Conservation (phyloP, 331 rosid species). For the Phaseolus coccineus region DNA sequence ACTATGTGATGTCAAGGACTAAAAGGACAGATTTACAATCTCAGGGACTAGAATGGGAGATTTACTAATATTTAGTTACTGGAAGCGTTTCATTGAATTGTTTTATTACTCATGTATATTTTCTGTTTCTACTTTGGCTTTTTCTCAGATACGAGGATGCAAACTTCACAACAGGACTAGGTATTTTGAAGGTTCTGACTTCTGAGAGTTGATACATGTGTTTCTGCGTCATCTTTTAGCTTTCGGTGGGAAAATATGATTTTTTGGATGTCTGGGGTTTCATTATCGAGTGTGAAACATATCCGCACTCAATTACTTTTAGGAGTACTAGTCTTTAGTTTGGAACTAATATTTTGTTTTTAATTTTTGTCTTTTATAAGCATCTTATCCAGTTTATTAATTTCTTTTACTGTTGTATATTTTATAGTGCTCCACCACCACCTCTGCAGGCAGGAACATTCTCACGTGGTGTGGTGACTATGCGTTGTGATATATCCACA, state of each 20-base stretch:
- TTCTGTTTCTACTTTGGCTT: slow-evolving; percentile 37
- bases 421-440: slow-evolving; percentile 90
- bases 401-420: slow-evolving; percentile 41
- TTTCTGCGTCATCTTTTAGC: slow-evolving; percentile 5
- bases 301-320: not conserved
- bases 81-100: slow-evolving; percentile 13
- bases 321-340: slow-evolving; percentile 12
- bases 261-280: slow-evolving; percentile 26
- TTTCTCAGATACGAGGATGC: slow-evolving; percentile 82
- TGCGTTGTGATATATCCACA: slow-evolving; percentile 92
- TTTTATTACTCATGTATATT: slow-evolving; percentile 38
- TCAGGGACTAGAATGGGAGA: not conserved
- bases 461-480: slow-evolving; percentile 94
- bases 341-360: slow-evolving; percentile 22
- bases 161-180: slow-evolving; percentile 81
- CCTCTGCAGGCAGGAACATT: slow-evolving; percentile 96
- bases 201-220: slow-evolving; percentile 6
- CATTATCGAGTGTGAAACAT: slow-evolving; percentile 14
- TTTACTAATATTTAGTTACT: slow-evolving; percentile 14
- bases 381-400: slow-evolving; percentile 34
- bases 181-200: slow-evolving; percentile 41
- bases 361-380: not conserved
- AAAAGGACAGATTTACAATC: not conserved
- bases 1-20: not conserved
- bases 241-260: slow-evolving; percentile 3